Evolutionary conservation across 2,329 filamentous ascomycete genomes (phyloP).

Genomic region (Juglanconis sp.): DNA sequence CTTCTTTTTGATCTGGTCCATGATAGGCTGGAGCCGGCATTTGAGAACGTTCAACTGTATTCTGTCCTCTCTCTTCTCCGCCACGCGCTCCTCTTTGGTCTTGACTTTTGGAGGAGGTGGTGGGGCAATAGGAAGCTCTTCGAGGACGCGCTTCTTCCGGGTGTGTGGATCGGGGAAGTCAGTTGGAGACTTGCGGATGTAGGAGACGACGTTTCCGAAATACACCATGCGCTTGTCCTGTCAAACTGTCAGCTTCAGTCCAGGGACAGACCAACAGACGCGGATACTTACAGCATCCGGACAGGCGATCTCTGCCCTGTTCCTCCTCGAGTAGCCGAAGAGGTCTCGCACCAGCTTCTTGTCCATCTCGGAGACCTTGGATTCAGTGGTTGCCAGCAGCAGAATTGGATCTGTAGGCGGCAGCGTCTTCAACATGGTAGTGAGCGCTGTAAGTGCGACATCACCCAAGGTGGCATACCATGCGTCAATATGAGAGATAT

Average conservation of each 20-base stretch:
- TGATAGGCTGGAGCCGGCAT: conserved; percentile 84
- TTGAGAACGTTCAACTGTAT: conserved; percentile 84
- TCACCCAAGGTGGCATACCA: conserved; percentile 70
- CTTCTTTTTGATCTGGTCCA: conserved; percentile 91
- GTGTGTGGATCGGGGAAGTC: conserved; percentile 86
- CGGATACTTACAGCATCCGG: conserved; percentile 58
- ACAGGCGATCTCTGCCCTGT: conserved; percentile 65
- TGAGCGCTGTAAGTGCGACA: conserved; percentile 76
- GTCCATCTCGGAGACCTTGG: conserved; percentile 59
- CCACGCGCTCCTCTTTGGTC: conserved; percentile 76
- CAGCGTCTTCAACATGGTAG: conserved; percentile 75
- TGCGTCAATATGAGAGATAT: conserved; percentile 82
- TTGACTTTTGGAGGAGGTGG: conserved; percentile 64
- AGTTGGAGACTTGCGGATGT: conserved; percentile 73
- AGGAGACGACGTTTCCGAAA: conserved; percentile 70
- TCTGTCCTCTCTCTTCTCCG: conserved; percentile 77
- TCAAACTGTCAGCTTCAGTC: conserved; percentile 1
- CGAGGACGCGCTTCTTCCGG: conserved; percentile 81
- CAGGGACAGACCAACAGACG: background rate
- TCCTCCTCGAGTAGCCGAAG: conserved; percentile 82
- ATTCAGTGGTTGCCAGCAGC: conserved; percentile 80
- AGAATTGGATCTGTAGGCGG: conserved; percentile 89
- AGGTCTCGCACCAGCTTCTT: conserved; percentile 67
- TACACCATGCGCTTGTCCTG: conserved; percentile 69
- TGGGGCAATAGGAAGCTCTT: conserved; percentile 72